Evolutionary conservation across 352 stramenopile genomes (phyloP).

Genomic region (Pythium utonaiense): DNA sequence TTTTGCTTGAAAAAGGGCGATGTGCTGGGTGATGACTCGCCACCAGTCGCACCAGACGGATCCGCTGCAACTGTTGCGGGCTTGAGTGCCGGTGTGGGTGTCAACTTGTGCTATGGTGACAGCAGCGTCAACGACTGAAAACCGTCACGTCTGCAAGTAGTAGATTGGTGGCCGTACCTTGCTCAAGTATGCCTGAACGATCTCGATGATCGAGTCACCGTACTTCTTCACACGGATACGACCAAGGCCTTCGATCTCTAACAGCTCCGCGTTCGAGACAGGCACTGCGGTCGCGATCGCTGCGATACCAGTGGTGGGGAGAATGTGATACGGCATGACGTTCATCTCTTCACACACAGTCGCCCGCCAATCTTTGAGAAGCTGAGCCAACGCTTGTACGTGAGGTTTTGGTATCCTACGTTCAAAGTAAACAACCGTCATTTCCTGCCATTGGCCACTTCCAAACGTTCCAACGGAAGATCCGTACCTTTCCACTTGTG

Average conservation of each 20-base stretch:
- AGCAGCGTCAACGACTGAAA: background rate
- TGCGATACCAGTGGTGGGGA: constrained; percentile 75
- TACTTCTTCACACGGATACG: constrained; percentile 86
- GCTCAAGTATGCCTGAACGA: constrained; percentile 72
- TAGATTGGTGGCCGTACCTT: constrained; percentile 37
- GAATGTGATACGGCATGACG: constrained; percentile 86
- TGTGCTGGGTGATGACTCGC: constrained; percentile 14
- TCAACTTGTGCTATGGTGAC: constrained; percentile 54
- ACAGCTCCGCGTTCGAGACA: constrained; percentile 67
- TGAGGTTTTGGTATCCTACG: constrained; percentile 64
- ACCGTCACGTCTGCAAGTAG: background rate
- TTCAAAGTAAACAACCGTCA: background rate
- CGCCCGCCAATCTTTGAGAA: constrained; percentile 85
- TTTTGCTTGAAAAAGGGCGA: constrained; percentile 56
- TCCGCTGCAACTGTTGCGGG: background rate
- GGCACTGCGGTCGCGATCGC: constrained; percentile 78
- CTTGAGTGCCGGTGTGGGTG: constrained; percentile 28
- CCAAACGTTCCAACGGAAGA: background rate
- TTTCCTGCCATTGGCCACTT: background rate
- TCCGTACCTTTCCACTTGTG: constrained; percentile 47
- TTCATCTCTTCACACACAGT: constrained; percentile 84
- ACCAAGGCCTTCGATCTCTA: constrained; percentile 79
- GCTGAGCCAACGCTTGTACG: constrained; percentile 65
- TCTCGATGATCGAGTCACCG: constrained; percentile 76
- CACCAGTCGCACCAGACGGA: background rate